These are phyloP conservation scores for Chlorophyllum brunneum DNA, from an alignment of 768 basidiomycete species.

Conservation along the genomic window DNA sequence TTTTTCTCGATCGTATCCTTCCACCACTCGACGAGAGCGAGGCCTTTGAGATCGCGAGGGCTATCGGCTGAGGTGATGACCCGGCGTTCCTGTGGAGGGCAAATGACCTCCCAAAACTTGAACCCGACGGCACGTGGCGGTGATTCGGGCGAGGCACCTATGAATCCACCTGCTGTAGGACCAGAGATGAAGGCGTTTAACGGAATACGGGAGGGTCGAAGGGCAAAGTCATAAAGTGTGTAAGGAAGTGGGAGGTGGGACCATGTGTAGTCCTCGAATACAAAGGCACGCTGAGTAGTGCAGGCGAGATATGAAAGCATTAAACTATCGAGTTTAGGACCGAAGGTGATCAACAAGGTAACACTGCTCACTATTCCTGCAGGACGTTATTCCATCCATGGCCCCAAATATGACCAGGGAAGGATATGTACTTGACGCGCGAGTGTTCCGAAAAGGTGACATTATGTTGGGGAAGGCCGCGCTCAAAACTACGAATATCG, in stretches of 20 bases:
- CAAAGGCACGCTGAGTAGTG: conserved; percentile 46
- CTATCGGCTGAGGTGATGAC: conserved; percentile 30
- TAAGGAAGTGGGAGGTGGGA: conserved; percentile 50
- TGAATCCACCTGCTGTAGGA: conserved; percentile 45
- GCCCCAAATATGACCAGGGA: conserved; percentile 55
- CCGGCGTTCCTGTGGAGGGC: conserved; percentile 28
- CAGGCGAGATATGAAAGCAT: conserved; percentile 52
- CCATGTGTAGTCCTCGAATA: conserved; percentile 64
- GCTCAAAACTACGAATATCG: conserved; percentile 15
- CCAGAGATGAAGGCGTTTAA: conserved; percentile 58
- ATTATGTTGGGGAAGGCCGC: conserved; percentile 18
- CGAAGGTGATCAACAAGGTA: background rate
- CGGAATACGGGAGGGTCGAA: conserved; percentile 50
- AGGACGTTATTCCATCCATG: conserved; percentile 61
- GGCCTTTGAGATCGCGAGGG: conserved; percentile 28
- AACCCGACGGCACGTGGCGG: conserved; percentile 36
- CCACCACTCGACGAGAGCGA: conserved; percentile 49
- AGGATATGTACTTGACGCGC: conserved; percentile 37
- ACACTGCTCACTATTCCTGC: conserved; percentile 55
- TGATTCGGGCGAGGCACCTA: background rate
- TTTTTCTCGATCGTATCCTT: conserved; percentile 27
- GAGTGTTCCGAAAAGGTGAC: conserved; percentile 13
- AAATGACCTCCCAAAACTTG: conserved; percentile 46
- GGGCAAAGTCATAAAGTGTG: conserved; percentile 48
- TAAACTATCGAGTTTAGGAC: conserved; percentile 26